Evolutionary conservation across 441 rosid genomes (phyloP), one percentile per base, ranked within the genome.

Genomic region (Manihot esculenta): DNA sequence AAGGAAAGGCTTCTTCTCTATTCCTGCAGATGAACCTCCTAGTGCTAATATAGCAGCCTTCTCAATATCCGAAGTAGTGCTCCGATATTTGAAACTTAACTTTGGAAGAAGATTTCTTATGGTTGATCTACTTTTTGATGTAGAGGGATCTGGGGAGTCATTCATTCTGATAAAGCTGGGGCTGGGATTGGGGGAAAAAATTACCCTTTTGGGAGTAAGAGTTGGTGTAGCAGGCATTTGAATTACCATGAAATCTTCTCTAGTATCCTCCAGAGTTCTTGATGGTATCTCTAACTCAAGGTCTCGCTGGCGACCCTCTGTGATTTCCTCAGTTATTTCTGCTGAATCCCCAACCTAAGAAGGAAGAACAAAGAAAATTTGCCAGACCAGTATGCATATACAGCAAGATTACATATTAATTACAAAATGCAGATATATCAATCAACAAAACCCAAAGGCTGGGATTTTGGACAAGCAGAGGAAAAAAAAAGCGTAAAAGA

Each of bases 101-200:
- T 83, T 91, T 3, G 99, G 97, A 60, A 95, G 76, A 70, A 89
- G 78, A 77, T 71, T 83, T 69, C 70, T 88, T 44, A 81, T 69
- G 72, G 74, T 74, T 45, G 83, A 73, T 79, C 79, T 87, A 74
- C 72, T 68, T 75, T 80, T 84, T 11, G 92, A 78, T 11, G 86
- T 67, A 0, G 84, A 83, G 23, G 80, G 73, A 73, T 81, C 81
- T n/a, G 77, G 80, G 26, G 89, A 79, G 15, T 74, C 90, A 42
- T 70, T 78, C 17, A 64, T 67, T 75, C 35, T 77, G 72, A 84
- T 62, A 69, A 76, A 75, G 63, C 78, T 76, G 45, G 94, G 95
- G 58, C 94, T 95, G 2, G 83, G 84, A 71, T 88, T 26, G 45
- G 99, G 95, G 62, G 98, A 86, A 83, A 93, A 93, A 75, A 81